These are phyloP conservation scores for Macrolepiota fuliginosa DNA, from an alignment of 768 basidiomycete genomes.

Conservation along the genomic window DNA sequence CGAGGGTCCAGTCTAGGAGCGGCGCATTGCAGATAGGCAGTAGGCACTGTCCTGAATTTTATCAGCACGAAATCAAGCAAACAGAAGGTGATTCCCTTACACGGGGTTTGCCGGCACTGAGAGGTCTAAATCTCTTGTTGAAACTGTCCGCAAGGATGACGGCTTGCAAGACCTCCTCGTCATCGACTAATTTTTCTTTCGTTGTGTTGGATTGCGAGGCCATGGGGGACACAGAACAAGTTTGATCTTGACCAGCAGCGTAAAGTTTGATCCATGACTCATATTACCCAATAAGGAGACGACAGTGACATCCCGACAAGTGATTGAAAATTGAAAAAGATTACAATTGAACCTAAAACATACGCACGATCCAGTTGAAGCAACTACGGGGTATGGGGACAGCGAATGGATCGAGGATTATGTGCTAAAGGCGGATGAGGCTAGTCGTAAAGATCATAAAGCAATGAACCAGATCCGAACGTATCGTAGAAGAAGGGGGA, in stretches of 20 bases:
- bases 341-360: constrained; percentile 61
- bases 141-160: constrained; percentile 96
- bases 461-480: constrained; percentile 60
- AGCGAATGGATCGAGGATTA: constrained; percentile 66
- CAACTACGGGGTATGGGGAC: constrained; percentile 57
- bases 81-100: constrained; percentile 40
- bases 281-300: constrained; percentile 18
- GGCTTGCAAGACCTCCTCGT: constrained; percentile 87
- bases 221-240: constrained; percentile 40
- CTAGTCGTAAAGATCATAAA: constrained; percentile 68
- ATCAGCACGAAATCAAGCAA: constrained; percentile 16
- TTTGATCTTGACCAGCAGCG: neutral
- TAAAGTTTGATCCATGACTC: constrained; percentile 21
- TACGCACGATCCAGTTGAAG: constrained; percentile 56
- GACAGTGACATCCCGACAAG: neutral
- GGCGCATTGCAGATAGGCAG: constrained; percentile 94
- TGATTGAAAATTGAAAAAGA: constrained; percentile 37
- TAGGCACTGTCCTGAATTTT: constrained; percentile 59
- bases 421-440: constrained; percentile 58
- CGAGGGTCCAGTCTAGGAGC: constrained; percentile 94
- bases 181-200: constrained; percentile 65
- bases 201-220: constrained; percentile 54
- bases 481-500: constrained; percentile 39
- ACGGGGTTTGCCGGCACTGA: constrained; percentile 86
- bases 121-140: constrained; percentile 88